These are phyloP conservation scores for Scutellaria minor DNA, from an alignment of 257 asterid species.

Conservation along the genomic window DNA sequence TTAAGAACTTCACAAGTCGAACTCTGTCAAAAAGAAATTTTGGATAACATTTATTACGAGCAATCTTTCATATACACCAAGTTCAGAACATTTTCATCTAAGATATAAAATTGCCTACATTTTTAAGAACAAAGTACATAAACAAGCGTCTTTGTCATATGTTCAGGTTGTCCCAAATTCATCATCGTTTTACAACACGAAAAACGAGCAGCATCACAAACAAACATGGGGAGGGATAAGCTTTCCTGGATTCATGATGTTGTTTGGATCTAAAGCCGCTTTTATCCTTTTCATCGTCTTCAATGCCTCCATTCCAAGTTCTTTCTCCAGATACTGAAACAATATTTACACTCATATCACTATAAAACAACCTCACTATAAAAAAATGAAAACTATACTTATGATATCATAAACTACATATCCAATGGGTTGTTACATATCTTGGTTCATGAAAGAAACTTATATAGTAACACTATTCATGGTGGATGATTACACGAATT, in stretches of 20 bases:
- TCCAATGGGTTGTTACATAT: not conserved
- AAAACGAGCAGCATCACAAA: slow-evolving; percentile 34
- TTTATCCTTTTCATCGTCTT: slow-evolving; percentile 90
- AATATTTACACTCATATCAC: not conserved
- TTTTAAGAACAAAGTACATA: not conserved
- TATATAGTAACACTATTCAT: too few relatives aligned
- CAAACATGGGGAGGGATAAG: slow-evolving; percentile 92
- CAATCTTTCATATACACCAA: too few relatives aligned
- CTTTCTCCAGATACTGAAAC: slow-evolving; percentile 87
- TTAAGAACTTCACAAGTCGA: too few relatives aligned
- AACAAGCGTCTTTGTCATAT: not conserved
- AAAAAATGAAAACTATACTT: not conserved
- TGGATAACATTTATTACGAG: too few relatives aligned
- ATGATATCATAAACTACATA: not conserved
- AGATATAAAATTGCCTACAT: not conserved
- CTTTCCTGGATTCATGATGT: slow-evolving; percentile 94
- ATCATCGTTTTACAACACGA: not conserved
- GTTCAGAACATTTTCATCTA: not conserved
- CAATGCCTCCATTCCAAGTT: slow-evolving; percentile 88
- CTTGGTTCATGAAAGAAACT: too few relatives aligned
- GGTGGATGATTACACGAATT: too few relatives aligned
- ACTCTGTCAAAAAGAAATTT: too few relatives aligned
- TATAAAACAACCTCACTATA: not conserved
- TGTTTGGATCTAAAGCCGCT: slow-evolving; percentile 83
- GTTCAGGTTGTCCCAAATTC: not conserved